A percentile compares a stretch with the other conserved stretches of the same genome.
Evolutionary conservation across 352 stramenopile species (phyloP).

Genomic region (Aphanomyces stellatus): DNA sequence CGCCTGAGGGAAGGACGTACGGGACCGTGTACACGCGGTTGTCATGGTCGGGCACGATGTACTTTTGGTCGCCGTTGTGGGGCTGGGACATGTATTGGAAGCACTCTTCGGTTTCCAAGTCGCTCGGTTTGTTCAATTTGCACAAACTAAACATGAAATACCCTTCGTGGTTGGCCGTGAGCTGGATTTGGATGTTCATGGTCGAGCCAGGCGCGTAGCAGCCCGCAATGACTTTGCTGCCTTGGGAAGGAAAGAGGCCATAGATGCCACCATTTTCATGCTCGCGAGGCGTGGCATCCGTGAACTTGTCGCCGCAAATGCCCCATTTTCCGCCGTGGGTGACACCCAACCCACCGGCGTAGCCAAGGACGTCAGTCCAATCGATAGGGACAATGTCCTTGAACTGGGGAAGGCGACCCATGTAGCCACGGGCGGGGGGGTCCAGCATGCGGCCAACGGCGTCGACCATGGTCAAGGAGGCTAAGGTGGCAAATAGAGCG

Average conservation of each 20-base stretch:
- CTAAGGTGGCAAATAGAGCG: not conserved
- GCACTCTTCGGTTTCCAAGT: not conserved
- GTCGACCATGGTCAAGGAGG: not conserved
- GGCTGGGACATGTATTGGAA: conserved; percentile 27
- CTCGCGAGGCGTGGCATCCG: not conserved
- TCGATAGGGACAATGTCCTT: not conserved
- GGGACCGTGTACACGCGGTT: conserved; percentile 7
- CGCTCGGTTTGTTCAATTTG: conserved; percentile 16
- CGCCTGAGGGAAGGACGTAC: conserved; percentile 9
- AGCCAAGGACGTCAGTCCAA: not conserved
- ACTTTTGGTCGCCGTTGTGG: conserved; percentile 21
- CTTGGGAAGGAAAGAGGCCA: not conserved
- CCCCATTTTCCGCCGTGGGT: not conserved
- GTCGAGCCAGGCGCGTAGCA: not conserved
- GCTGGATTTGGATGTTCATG: conserved; percentile 29
- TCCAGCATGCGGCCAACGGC: not conserved
- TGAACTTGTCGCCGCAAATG: not conserved
- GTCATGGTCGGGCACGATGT: not conserved
- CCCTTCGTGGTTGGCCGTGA: conserved; percentile 39
- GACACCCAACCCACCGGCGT: not conserved
- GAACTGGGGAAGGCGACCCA: not conserved
- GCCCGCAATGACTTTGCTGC: not conserved
- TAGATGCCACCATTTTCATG: not conserved
- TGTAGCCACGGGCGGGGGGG: not conserved
- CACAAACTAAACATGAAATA: conserved; percentile 44